These are phyloP conservation scores for Diutina siamensis DNA, from an alignment of 1,139 yeast genomes.

Conservation along the genomic window DNA sequence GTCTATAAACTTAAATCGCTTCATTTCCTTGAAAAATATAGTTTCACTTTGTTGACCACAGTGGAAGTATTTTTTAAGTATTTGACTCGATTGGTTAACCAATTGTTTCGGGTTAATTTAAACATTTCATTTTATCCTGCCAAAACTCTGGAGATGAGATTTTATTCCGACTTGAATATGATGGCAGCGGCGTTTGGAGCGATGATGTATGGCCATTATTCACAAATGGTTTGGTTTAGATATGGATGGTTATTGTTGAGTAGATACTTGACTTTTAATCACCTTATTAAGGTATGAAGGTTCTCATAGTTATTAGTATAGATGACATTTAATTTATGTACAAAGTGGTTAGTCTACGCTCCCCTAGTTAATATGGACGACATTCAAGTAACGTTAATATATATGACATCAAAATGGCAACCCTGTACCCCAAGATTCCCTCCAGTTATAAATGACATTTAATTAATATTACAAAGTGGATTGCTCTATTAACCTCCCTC, in stretches of 20 bases:
- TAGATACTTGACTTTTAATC: constrained; percentile 66
- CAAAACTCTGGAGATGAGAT: constrained; percentile 19
- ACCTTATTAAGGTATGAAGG: constrained; percentile 31
- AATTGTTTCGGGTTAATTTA: constrained; percentile 25
- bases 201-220: constrained; percentile 72
- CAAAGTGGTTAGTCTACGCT: neutral
- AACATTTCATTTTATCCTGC: constrained; percentile 28
- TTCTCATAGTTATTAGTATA: too few relatives aligned
- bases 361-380: too few relatives aligned
- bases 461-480: too few relatives aligned
- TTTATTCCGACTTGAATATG: constrained; percentile 46
- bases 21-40: constrained; percentile 39
- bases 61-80: constrained; percentile 29
- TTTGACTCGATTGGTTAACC: constrained; percentile 20
- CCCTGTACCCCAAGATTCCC: too few relatives aligned
- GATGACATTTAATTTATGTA: constrained; percentile 4
- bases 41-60: constrained; percentile 37
- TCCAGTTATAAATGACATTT: too few relatives aligned
- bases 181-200: constrained; percentile 55
- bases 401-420: too few relatives aligned
- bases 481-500: too few relatives aligned
- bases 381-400: neutral
- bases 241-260: constrained; percentile 78
- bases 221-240: constrained; percentile 95
- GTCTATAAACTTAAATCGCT: constrained; percentile 32